These are phyloP conservation scores for Murraya koenigii DNA, from an alignment of 345 rosid species.

Conservation along the genomic window DNA sequence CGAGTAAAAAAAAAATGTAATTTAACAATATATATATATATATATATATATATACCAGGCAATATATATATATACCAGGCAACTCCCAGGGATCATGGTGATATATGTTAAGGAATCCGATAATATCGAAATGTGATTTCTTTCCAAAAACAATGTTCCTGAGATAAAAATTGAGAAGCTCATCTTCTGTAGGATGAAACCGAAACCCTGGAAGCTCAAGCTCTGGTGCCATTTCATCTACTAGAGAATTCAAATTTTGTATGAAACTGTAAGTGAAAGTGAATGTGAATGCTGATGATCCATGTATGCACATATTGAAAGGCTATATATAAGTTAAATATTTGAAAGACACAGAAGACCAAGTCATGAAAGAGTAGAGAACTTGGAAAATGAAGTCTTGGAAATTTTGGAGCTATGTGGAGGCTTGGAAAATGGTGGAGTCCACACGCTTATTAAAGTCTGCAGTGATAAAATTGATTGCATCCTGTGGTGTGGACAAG, in stretches of 20 bases:
- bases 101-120: conserved; percentile 71
- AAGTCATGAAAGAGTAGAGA: not conserved
- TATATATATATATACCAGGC: no score
- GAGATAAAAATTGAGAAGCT: conserved; percentile 84
- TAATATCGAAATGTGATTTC: conserved; percentile 41
- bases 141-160: conserved; percentile 62
- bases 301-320: not conserved
- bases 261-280: not conserved
- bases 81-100: conserved; percentile 75
- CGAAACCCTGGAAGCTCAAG: conserved; percentile 82
- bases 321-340: conserved; percentile 19
- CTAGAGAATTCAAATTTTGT: not conserved
- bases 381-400: not conserved
- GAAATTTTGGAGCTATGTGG: not conserved
- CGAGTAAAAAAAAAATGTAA: not conserved
- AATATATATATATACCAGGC: conserved; percentile 80
- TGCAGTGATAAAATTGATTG: not conserved
- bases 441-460: conserved; percentile 52
- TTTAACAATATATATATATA: no score
- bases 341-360: not conserved
- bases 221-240: conserved; percentile 29
- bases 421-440: conserved; percentile 12
- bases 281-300: not conserved
- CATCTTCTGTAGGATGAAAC: conserved; percentile 95
- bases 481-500: not conserved